phyloP scores from a whole-genome alignment of 345 rosid genomes.

The Dipteronia sinensis region DNA sequence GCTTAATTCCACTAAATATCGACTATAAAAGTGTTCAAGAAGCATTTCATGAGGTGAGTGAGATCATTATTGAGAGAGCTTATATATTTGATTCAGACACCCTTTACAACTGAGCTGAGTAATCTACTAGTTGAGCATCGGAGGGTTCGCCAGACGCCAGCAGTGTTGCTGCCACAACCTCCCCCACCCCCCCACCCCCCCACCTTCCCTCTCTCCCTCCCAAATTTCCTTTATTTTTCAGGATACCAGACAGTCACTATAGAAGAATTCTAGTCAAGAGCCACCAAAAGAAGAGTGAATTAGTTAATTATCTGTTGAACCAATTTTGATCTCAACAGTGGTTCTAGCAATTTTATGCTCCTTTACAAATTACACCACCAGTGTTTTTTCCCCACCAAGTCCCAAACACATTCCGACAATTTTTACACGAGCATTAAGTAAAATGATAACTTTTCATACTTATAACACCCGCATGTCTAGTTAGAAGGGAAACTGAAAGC shows the following conservation, averaged over 20 bases:
- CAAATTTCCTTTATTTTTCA: too few species aligned
- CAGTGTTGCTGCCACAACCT: too few species aligned
- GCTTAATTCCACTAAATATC: background rate
- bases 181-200: too few species aligned
- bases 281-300: background rate
- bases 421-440: background rate
- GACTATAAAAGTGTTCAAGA: background rate
- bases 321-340: background rate
- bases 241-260: too few species aligned
- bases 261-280: too few species aligned
- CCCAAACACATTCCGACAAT: background rate
- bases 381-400: background rate
- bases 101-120: background rate
- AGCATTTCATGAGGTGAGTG: background rate
- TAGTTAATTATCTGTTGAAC: background rate
- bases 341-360: background rate
- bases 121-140: background rate
- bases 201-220: too few species aligned
- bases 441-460: background rate
- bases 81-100: background rate
- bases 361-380: background rate
- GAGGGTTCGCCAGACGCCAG: background rate
- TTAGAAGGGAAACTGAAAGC: background rate
- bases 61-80: background rate
- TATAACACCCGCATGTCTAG: background rate